These are phyloP conservation scores for Irpex lacteus DNA, from an alignment of 1,284 basidiomycete genomes.

Conservation along the genomic window DNA sequence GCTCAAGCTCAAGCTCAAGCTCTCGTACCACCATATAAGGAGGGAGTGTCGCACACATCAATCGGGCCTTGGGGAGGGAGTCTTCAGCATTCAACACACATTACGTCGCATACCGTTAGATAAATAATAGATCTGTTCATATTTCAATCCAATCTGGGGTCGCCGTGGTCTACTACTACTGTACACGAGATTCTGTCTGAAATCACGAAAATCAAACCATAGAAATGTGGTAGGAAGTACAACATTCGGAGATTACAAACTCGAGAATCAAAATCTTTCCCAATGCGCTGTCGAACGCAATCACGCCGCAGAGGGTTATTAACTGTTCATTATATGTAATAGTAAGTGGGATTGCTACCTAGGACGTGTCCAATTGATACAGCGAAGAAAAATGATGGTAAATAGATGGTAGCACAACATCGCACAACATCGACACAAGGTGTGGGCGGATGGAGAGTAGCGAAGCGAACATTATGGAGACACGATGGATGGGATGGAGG, in stretches of 20 bases:
- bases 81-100: neutral
- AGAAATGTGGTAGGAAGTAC: neutral
- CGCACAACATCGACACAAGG: slow-evolving; percentile 4
- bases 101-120: neutral
- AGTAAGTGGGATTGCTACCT: slow-evolving; percentile 6
- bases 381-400: neutral
- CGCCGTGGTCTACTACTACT: neutral
- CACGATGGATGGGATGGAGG: neutral
- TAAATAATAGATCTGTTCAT: neutral
- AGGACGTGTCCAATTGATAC: slow-evolving; percentile 9
- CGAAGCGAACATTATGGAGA: neutral
- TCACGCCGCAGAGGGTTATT: neutral
- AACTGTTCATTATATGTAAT: slow-evolving; percentile 8
- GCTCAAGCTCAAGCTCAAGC: neutral
- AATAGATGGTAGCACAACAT: slow-evolving; percentile 7
- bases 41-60: neutral
- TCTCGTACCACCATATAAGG: neutral
- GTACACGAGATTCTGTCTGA: neutral
- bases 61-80: neutral
- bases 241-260: too few species aligned
- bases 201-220: neutral
- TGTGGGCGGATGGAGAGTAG: too few species aligned
- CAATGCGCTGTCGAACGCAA: neutral
- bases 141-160: neutral
- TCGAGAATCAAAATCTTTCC: neutral